Conservation (phyloP, 805 yeast genomes). For the Kuraishia molischiana region DNA sequence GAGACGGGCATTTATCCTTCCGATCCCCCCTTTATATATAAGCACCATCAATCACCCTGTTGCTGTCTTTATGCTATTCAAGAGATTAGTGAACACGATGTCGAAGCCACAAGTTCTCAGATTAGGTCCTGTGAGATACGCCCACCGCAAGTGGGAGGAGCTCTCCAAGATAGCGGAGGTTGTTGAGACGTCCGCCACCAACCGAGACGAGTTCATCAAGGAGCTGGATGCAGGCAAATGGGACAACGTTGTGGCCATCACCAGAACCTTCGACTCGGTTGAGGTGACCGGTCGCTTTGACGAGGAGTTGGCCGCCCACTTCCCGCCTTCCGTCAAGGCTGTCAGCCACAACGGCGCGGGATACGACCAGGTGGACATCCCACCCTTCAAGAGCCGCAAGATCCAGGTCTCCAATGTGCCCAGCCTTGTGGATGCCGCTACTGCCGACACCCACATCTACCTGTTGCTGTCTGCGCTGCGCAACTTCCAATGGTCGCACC, state of each 20-base stretch:
- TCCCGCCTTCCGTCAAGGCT: constrained; percentile 29
- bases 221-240: constrained; percentile 25
- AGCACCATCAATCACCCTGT: too few relatives aligned
- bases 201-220: constrained; percentile 28
- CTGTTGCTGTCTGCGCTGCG: constrained; percentile 42
- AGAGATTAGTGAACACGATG: constrained; percentile 13
- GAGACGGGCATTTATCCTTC: too few relatives aligned
- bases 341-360: constrained; percentile 49
- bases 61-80: neutral
- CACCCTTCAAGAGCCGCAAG: constrained; percentile 26
- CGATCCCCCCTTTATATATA: too few relatives aligned
- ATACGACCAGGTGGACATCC: constrained; percentile 40
- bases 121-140: constrained; percentile 51
- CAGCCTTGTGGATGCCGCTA: constrained; percentile 39
- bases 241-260: constrained; percentile 26
- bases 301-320: constrained; percentile 26
- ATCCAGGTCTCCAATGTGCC: constrained; percentile 47
- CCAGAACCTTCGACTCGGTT: constrained; percentile 31
- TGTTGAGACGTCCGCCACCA: constrained; percentile 29
- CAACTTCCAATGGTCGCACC: constrained; percentile 52
- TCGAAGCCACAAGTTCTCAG: constrained; percentile 52
- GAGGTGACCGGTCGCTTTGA: constrained; percentile 31
- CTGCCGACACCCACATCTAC: constrained; percentile 48
- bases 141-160: constrained; percentile 58
- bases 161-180: constrained; percentile 37